Percentiles rank a stretch among this genome's conserved stretches.
Evolutionary conservation across 345 rosid genomes (phyloP).

Genomic region (Eucalyptus cladocalyx): DNA sequence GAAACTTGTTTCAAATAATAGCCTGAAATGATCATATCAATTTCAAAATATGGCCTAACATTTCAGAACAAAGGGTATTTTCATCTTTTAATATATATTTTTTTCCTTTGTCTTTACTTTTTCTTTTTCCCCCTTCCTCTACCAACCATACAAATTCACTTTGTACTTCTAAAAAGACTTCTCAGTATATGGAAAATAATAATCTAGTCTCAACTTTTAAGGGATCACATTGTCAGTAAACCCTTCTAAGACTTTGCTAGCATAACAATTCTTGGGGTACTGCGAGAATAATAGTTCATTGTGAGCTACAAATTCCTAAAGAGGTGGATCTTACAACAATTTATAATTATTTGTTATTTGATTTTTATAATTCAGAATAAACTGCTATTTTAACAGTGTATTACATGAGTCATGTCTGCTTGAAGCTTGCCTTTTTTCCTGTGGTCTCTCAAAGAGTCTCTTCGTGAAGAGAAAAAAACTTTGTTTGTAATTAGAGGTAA

Average conservation of each 20-base stretch:
- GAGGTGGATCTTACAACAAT: rapidly evolving
- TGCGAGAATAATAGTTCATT: rapidly evolving
- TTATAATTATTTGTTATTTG: too few relatives aligned
- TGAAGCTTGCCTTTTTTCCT: neutral
- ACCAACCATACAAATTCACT: neutral
- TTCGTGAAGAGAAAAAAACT: neutral
- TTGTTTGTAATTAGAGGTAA: neutral
- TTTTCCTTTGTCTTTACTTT: rapidly evolving
- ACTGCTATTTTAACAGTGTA: neutral
- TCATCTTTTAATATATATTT: too few relatives aligned
- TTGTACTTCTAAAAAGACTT: neutral
- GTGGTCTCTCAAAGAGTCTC: neutral
- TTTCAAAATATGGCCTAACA: too few relatives aligned
- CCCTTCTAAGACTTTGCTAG: neutral
- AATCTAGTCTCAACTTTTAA: neutral
- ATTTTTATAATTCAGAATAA: rapidly evolving
- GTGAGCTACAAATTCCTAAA: too few relatives aligned
- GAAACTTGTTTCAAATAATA: too few relatives aligned
- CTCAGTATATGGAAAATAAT: neutral
- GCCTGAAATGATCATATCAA: rapidly evolving
- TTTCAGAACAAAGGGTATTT: too few relatives aligned
- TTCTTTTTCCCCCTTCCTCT: too few relatives aligned
- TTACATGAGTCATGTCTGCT: neutral
- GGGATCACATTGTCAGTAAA: neutral
- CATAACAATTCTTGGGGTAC: rapidly evolving